These are phyloP conservation scores for Triticum urartu DNA, from an alignment of 176 grass and related monocot genomes.

Conservation along the genomic window DNA sequence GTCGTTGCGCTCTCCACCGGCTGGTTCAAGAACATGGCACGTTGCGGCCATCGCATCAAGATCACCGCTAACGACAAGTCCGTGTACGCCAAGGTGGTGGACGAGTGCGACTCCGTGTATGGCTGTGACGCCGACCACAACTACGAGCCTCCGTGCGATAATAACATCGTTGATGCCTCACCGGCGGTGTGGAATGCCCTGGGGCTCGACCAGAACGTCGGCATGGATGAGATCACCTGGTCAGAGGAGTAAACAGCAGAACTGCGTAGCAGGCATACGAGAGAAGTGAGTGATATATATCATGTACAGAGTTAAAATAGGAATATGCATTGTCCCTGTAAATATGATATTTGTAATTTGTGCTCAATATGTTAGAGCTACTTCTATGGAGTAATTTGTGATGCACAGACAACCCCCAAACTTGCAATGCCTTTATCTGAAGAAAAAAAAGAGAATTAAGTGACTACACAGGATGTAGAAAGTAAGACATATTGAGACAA, in stretches of 20 bases:
- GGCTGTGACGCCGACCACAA: constrained; percentile 47
- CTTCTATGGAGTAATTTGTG: background rate
- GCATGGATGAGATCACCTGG: constrained; percentile 36
- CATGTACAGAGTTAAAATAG: background rate
- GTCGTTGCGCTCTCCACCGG: constrained; percentile 53
- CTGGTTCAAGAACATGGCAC: constrained; percentile 35
- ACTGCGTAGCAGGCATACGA: background rate
- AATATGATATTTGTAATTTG: background rate
- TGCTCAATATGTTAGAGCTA: background rate
- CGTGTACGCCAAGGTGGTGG: constrained; percentile 51
- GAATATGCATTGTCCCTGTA: background rate
- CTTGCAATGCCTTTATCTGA: background rate
- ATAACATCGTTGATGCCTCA: constrained; percentile 44
- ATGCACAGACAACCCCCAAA: background rate
- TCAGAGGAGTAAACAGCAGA: background rate
- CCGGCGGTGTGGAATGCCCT: constrained; percentile 50
- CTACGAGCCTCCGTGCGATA: constrained; percentile 42
- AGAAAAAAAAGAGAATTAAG: background rate
- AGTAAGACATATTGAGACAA: too few species aligned
- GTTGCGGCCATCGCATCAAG: constrained; percentile 41
- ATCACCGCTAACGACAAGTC: constrained; percentile 36
- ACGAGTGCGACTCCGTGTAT: constrained; percentile 66
- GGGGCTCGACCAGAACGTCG: constrained; percentile 28
- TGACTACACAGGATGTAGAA: too few species aligned
- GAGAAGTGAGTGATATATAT: background rate